Conservation (phyloP, 495 filamentous ascomycete species). For the Daldinia loculata region DNA sequence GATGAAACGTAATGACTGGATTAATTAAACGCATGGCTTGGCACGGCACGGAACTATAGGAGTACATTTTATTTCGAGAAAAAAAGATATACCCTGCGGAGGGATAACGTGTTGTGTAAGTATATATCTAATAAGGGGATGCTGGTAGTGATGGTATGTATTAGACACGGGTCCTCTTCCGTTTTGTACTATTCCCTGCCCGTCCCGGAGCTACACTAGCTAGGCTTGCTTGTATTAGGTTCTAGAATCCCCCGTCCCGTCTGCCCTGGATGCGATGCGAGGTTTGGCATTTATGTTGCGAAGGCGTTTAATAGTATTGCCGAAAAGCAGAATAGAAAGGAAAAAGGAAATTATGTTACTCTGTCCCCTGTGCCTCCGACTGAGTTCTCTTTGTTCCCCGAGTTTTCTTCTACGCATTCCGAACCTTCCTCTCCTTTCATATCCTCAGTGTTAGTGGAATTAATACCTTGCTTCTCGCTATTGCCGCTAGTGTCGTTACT, state of each 20-base stretch:
- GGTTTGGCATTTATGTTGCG: neutral
- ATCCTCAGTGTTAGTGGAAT: neutral
- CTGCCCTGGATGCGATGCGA: neutral
- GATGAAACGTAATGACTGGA: constrained; percentile 50
- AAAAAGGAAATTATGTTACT: neutral
- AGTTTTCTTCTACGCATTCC: neutral
- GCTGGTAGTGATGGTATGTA: neutral
- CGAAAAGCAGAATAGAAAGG: constrained; percentile 3
- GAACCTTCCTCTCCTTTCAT: neutral
- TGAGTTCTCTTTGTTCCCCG: neutral
- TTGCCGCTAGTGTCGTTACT: neutral
- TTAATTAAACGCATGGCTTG: neutral
- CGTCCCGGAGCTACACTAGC: constrained; percentile 6
- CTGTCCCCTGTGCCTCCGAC: neutral
- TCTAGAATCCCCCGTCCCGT: neutral
- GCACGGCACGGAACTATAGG: neutral
- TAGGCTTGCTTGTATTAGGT: constrained; percentile 6
- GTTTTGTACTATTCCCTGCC: constrained; percentile 14
- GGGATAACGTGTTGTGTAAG: constrained; percentile 28
- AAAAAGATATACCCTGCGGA: constrained; percentile 3
- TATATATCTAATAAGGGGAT: constrained; percentile 36
- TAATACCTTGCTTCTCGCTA: neutral
- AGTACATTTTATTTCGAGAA: neutral
- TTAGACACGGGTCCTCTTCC: constrained; percentile 1
- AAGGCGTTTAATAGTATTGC: constrained; percentile 1